Conservation (phyloP, 1,139 yeast genomes). For the Zygosaccharomyces sapae region DNA sequence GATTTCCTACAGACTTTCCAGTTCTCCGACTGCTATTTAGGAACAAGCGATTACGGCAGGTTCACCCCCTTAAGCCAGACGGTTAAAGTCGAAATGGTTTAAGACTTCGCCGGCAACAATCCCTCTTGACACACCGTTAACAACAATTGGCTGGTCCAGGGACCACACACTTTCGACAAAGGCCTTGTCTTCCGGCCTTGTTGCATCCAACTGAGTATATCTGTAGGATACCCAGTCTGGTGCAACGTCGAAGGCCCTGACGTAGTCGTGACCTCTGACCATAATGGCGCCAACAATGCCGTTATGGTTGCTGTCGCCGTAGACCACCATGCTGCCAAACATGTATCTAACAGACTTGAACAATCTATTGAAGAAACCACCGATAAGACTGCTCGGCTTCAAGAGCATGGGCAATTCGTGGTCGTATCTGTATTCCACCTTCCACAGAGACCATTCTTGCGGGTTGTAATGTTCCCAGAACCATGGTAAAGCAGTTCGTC, state of each 20-base stretch:
- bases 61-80: too few species aligned
- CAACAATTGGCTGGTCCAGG: constrained; percentile 69
- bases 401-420: constrained; percentile 95
- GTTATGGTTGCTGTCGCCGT: constrained; percentile 98
- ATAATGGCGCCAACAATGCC: constrained; percentile 95
- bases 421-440: constrained; percentile 94
- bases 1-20: too few species aligned
- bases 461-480: constrained; percentile 96
- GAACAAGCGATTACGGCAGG: too few species aligned
- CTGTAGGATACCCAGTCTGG: constrained; percentile 94
- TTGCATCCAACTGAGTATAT: constrained; percentile 60
- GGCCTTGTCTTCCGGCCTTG: constrained; percentile 57
- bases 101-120: constrained; percentile 79
- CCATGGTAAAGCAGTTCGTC: constrained; percentile 93
- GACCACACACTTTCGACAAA: constrained; percentile 72
- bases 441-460: constrained; percentile 92
- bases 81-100: constrained; percentile 44
- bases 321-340: constrained; percentile 91
- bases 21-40: too few species aligned
- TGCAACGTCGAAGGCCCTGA: constrained; percentile 95
- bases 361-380: constrained; percentile 98
- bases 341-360: constrained; percentile 86
- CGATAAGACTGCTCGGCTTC: constrained; percentile 97
- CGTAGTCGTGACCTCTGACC: constrained; percentile 88
- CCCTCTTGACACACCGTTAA: constrained; percentile 60